A percentile compares a stretch with the other conserved stretches of the same genome.
Evolutionary conservation across 495 filamentous ascomycete genomes (phyloP).

Genomic region (Pyrenula aspistea): DNA sequence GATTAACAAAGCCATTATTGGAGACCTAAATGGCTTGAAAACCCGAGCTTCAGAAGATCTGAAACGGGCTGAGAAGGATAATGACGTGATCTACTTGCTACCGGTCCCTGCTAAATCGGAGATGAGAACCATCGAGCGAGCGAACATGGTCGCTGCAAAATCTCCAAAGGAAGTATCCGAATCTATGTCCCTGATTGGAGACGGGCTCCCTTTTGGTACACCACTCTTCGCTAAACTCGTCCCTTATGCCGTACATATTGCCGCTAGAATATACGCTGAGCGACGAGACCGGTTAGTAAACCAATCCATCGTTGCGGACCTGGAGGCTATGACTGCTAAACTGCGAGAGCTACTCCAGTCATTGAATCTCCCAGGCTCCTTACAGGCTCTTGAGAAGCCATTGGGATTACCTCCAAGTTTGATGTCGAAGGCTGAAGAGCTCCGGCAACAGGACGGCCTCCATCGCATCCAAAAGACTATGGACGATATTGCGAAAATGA

Average conservation of each 20-base stretch:
- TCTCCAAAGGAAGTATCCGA: slow-evolving; percentile 75
- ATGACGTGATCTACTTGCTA: slow-evolving; percentile 83
- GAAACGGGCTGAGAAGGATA: slow-evolving; percentile 90
- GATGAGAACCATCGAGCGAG: slow-evolving; percentile 72
- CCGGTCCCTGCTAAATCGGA: slow-evolving; percentile 82
- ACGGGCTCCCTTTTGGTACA: slow-evolving; percentile 66
- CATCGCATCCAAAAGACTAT: slow-evolving; percentile 63
- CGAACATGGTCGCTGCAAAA: slow-evolving; percentile 73
- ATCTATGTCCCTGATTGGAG: slow-evolving; percentile 65
- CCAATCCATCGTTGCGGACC: slow-evolving; percentile 67
- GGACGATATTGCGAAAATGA: slow-evolving; percentile 77
- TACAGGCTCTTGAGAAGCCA: slow-evolving; percentile 92
- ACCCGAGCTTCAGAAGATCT: slow-evolving; percentile 72
- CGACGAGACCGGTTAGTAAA: slow-evolving; percentile 80
- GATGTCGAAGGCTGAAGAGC: slow-evolving; percentile 84
- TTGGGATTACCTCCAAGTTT: slow-evolving; percentile 79
- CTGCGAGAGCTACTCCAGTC: slow-evolving; percentile 72
- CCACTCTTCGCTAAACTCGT: slow-evolving; percentile 86
- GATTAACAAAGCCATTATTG: slow-evolving; percentile 71
- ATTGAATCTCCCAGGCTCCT: slow-evolving; percentile 80
- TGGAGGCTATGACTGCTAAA: slow-evolving; percentile 70
- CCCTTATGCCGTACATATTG: slow-evolving; percentile 89
- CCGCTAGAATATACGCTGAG: slow-evolving; percentile 90
- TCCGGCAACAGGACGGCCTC: slow-evolving; percentile 83
- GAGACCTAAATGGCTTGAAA: slow-evolving; percentile 76